Base-by-base conservation (phyloP, 495 filamentous ascomycete species). In the Penicillium lagena region DNA sequence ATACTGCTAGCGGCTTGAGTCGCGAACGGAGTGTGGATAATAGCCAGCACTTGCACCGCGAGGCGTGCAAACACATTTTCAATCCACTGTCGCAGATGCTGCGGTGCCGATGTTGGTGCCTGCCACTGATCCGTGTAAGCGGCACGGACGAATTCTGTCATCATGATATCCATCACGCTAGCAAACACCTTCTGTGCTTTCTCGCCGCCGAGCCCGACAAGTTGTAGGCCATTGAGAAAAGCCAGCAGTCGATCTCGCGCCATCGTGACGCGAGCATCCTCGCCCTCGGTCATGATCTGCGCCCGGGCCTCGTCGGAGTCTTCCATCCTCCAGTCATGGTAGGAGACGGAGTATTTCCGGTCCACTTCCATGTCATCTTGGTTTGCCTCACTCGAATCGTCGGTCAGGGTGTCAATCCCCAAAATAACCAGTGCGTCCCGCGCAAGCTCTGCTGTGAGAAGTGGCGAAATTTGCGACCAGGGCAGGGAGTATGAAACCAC, bases 101-200 rank as follows among this genome's bases (percentile, higher is more conserved):
- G 62, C 29, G 76, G 65, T 27, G 76, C 84, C 35, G 60, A 58
- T 4, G 82, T 82, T 12, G 76, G 72, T 2, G 68, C 52, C 17
- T 69, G 60, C 84, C 83, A 87, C 37, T 78, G 58, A 0, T 69
- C 71, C 6, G 76, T 71, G 56, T 83, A 90, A 0, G 76, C 72
- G 10, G 73, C 63, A 32, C 67, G 70, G 30, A 90, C 73, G 52
- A 84, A 85, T 27, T 72, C 62, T n/a, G 72, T 78, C 77, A 90
- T 78, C 55, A 83, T 76, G 13, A 68, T 60, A 51, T 85, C 76
- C 77, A 90, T 87, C 35, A 89, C 74, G 46, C 81, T 72, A 15
- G 86, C 89, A 51, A 93, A 88, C 10, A 85, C 73, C 36, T 83
- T 75, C 56, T 90, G 85, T 39, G 86, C 86, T 42, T 73, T 75